Conservation (phyloP, 83 land plant genomes). For the Picea abies region DNA sequence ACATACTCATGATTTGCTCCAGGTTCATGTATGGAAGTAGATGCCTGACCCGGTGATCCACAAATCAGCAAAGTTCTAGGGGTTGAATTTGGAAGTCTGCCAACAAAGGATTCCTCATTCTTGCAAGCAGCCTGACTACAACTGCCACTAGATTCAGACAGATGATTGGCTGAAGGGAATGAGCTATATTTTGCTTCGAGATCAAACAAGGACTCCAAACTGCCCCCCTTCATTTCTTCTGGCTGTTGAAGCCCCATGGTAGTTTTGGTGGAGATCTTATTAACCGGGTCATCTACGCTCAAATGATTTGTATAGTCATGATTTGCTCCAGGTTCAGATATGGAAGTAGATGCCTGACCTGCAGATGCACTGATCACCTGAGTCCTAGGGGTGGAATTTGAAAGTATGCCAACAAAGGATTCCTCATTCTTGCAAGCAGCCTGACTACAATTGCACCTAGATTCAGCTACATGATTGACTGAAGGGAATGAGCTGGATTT, state of each 20-base stretch:
- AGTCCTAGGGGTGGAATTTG: too few species aligned
- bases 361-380: too few species aligned
- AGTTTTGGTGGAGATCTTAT: slow-evolving; percentile 18
- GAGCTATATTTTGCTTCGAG: background rate
- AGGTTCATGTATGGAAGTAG: background rate
- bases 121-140: slow-evolving; percentile 19
- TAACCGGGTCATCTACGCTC: slow-evolving; percentile 21
- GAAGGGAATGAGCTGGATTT: background rate
- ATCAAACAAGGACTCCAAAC: background rate
- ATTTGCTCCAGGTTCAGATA: background rate
- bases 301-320: background rate
- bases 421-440: background rate
- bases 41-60: too few species aligned
- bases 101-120: background rate
- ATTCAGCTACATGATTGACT: background rate
- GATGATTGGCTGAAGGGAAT: background rate
- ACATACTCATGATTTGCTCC: background rate
- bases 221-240: slow-evolving; percentile 33
- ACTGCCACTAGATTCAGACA: slow-evolving; percentile 13
- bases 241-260: too few species aligned
- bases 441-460: background rate
- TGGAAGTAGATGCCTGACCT: background rate
- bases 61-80: too few species aligned
- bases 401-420: background rate
- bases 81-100: background rate